A percentile compares a stretch with the other conserved stretches of the same genome.
Evolutionary conservation across 1,284 basidiomycete species (phyloP).

Genomic region (Afroboletus lepidellus): DNA sequence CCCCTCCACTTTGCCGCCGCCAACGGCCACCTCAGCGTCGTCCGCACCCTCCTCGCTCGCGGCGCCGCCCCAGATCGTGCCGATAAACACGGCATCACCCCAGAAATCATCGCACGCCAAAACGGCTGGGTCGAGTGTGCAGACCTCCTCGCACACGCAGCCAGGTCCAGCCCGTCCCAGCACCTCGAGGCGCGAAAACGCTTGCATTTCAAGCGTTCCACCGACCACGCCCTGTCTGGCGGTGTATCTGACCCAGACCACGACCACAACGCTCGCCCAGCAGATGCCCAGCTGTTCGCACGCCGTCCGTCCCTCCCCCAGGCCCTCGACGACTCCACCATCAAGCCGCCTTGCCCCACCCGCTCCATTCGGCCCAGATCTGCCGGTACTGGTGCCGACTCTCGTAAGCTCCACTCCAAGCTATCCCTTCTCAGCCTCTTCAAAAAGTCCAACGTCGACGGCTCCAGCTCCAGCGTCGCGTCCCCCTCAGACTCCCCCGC

Average conservation of each 20-base stretch:
- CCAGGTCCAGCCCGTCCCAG: constrained; percentile 14
- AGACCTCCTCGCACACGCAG: constrained; percentile 42
- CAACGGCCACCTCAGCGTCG: constrained; percentile 78
- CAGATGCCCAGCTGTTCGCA: constrained; percentile 10
- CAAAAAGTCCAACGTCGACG: constrained; percentile 41
- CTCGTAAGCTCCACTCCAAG: constrained; percentile 40
- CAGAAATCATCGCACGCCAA: constrained; percentile 68
- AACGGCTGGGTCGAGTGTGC: constrained; percentile 68
- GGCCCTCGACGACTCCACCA: constrained; percentile 33
- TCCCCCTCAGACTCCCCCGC: constrained; percentile 28
- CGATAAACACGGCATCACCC: constrained; percentile 87
- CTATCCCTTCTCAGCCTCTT: constrained; percentile 46
- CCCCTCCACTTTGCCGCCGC: constrained; percentile 94
- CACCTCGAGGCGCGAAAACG: constrained; percentile 38
- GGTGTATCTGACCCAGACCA: constrained; percentile 27
- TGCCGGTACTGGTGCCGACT: constrained; percentile 47
- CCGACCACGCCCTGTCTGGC: constrained; percentile 42
- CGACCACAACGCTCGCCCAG: constrained; percentile 11
- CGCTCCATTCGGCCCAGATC: constrained; percentile 44
- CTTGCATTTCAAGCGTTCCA: constrained; percentile 45
- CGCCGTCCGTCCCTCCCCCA: constrained; percentile 41
- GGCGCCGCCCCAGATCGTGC: constrained; percentile 76
- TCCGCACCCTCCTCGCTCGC: constrained; percentile 73
- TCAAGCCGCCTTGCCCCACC: constrained; percentile 17
- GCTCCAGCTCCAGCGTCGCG: constrained; percentile 35